Percentiles rank a stretch among this genome's conserved stretches.
These are phyloP conservation scores for Annulohypoxylon truncatum DNA, from an alignment of 2,329 filamentous ascomycete genomes.

Conservation along the genomic window DNA sequence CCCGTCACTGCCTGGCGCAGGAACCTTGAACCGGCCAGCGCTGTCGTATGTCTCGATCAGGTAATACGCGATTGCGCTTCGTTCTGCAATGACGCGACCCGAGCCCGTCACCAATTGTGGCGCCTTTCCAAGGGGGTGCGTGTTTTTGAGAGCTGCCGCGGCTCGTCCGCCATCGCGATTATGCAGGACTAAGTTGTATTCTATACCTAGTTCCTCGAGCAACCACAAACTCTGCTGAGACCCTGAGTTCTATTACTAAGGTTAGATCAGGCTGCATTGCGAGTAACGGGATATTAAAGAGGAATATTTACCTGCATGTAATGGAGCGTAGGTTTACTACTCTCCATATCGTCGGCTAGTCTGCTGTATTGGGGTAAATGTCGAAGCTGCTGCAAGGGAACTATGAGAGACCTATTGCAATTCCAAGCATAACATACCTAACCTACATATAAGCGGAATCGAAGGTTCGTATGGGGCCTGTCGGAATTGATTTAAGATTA, in stretches of 20 bases:
- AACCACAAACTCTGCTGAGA: constrained; percentile 42
- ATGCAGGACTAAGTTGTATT: constrained; percentile 38
- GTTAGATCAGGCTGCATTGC: background rate
- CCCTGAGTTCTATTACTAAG: constrained; percentile 30
- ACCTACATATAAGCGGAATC: too few relatives aligned
- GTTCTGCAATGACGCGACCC: constrained; percentile 36
- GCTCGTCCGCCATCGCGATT: constrained; percentile 34
- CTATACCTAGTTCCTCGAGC: constrained; percentile 41
- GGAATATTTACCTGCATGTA: background rate
- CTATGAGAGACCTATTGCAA: too few relatives aligned
- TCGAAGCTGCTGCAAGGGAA: too few relatives aligned
- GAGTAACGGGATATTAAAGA: background rate
- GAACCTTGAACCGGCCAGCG: constrained; percentile 33
- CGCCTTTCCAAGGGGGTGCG: constrained; percentile 40
- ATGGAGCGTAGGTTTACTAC: constrained; percentile 12
- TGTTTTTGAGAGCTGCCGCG: constrained; percentile 35
- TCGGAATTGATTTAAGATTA: too few relatives aligned
- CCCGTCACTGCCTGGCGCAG: background rate
- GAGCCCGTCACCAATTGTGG: constrained; percentile 38
- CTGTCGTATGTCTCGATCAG: constrained; percentile 42
- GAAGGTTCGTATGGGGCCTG: too few relatives aligned
- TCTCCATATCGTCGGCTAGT: background rate
- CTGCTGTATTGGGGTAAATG: background rate
- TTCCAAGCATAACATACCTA: too few relatives aligned
- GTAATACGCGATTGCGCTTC: constrained; percentile 39